These are phyloP conservation scores for Daedalea quercina DNA, from an alignment of 768 basidiomycete species.

Conservation along the genomic window DNA sequence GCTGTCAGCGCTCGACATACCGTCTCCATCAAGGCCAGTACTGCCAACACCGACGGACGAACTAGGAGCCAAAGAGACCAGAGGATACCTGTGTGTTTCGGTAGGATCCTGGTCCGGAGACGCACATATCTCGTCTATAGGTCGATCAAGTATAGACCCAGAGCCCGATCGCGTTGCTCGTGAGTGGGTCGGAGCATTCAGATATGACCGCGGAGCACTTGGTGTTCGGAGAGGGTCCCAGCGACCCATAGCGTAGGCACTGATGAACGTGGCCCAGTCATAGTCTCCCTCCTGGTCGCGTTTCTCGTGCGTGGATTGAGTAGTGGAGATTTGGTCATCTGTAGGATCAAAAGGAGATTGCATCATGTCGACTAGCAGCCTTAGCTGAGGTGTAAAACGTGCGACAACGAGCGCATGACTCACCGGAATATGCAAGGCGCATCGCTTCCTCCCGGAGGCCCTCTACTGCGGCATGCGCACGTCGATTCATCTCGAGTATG, in stretches of 20 bases:
- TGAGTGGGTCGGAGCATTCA: constrained; percentile 19
- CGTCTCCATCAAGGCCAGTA: background rate
- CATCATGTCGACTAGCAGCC: constrained; percentile 8
- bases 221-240: constrained; percentile 78
- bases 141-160: background rate
- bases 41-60: background rate
- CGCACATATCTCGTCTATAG: background rate
- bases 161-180: background rate
- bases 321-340: constrained; percentile 15
- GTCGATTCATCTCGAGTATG: constrained; percentile 21
- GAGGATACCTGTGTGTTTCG: background rate
- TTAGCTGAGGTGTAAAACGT: background rate
- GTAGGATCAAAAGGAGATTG: constrained; percentile 24
- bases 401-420: constrained; percentile 3
- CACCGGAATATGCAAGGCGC: constrained; percentile 19
- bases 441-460: constrained; percentile 21
- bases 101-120: background rate
- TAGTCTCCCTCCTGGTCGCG: constrained; percentile 26
- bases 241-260: constrained; percentile 67
- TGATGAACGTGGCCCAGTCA: constrained; percentile 74
- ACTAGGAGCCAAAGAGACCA: background rate
- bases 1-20: background rate
- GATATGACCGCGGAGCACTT: constrained; percentile 40
- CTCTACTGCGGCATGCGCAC: constrained; percentile 18
- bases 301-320: constrained; percentile 11